Percentiles rank a stretch among this genome's conserved stretches.
Evolutionary conservation across 2,329 filamentous ascomycete genomes (phyloP).

Genomic region (Ilyonectria robusta): DNA sequence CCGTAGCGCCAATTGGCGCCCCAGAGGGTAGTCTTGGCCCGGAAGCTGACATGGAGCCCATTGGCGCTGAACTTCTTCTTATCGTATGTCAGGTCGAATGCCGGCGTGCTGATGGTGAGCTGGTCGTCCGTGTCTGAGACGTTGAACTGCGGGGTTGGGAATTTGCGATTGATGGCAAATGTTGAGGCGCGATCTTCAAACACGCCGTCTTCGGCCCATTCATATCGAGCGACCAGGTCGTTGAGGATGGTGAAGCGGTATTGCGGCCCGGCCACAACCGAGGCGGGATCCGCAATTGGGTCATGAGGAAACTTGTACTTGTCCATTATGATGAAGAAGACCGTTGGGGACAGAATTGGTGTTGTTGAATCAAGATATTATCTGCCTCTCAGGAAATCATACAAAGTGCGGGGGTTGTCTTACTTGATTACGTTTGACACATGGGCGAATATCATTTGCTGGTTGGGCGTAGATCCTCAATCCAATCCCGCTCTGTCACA

Average conservation of each 20-base stretch:
- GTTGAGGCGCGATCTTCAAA: conserved; percentile 76
- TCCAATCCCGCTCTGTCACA: too few species aligned
- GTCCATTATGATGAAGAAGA: conserved; percentile 32
- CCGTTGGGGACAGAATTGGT: neutral
- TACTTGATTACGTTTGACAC: too few species aligned
- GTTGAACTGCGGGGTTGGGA: conserved; percentile 61
- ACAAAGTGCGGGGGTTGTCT: too few species aligned
- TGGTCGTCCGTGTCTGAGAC: conserved; percentile 60
- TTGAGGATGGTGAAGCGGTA: conserved; percentile 74
- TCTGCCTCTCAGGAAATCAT: too few species aligned
- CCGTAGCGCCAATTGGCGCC: conserved; percentile 61
- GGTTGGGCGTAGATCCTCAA: too few species aligned
- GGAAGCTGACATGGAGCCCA: conserved; percentile 62
- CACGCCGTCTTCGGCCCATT: conserved; percentile 71
- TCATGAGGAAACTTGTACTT: conserved; percentile 38
- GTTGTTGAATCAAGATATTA: neutral
- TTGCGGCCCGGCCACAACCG: conserved; percentile 45
- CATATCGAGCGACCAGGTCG: conserved; percentile 70
- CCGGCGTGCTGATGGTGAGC: conserved; percentile 69
- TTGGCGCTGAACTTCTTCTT: conserved; percentile 67
- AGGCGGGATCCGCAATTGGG: conserved; percentile 35
- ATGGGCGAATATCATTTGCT: too few species aligned
- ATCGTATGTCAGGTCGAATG: conserved; percentile 71
- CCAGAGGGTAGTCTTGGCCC: conserved; percentile 60
- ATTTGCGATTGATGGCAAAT: conserved; percentile 69